Evolutionary conservation across 2,329 filamentous ascomycete genomes (phyloP).

Genomic region (Xylaria digitata): DNA sequence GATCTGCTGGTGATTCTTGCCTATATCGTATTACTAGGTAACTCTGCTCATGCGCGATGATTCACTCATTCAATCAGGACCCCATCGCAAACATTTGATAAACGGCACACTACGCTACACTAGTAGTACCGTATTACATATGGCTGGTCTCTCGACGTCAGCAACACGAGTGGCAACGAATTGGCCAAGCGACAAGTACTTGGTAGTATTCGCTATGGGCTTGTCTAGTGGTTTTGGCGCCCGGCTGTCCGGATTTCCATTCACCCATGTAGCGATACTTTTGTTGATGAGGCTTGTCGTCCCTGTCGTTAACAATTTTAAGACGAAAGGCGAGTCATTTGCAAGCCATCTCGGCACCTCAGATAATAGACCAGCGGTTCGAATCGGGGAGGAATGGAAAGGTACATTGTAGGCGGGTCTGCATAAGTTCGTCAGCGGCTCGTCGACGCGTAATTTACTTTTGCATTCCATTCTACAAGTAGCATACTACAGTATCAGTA

Average conservation of each 20-base stretch:
- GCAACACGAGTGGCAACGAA: slow-evolving; percentile 25
- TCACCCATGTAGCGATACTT: background rate
- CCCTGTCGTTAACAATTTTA: slow-evolving; percentile 2
- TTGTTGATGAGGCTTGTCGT: background rate
- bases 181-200: background rate
- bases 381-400: slow-evolving; percentile 3
- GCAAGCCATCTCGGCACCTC: background rate
- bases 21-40: background rate
- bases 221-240: slow-evolving; percentile 16
- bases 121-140: background rate
- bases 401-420: background rate
- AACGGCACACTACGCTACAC: background rate
- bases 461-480: slow-evolving; percentile 14
- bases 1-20: slow-evolving; percentile 17
- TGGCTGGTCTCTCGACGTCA: slow-evolving; percentile 21
- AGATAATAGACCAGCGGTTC: background rate
- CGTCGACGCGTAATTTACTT: slow-evolving; percentile 29
- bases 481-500: background rate
- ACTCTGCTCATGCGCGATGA: slow-evolving; percentile 9
- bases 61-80: slow-evolving; percentile 1
- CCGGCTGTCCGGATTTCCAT: background rate
- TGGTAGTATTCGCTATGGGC: background rate
- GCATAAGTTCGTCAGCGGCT: slow-evolving; percentile 9
- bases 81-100: slow-evolving; percentile 15
- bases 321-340: slow-evolving; percentile 3